Evolutionary conservation across 345 rosid genomes (phyloP), one percentile per base, ranked within the genome.

Genomic region (Eucalyptus cloeziana): DNA sequence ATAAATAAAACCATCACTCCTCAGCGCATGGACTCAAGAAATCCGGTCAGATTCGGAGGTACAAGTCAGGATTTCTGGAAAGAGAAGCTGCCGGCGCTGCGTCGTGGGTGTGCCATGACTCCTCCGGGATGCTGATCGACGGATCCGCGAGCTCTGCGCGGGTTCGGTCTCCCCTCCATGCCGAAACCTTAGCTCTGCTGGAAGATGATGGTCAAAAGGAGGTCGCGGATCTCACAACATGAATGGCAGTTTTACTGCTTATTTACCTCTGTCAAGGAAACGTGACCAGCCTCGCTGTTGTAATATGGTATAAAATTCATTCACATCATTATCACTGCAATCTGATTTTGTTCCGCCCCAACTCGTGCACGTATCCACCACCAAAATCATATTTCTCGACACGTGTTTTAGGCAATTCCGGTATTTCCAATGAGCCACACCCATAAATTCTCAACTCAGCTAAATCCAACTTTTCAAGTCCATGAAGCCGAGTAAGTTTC

Each of bases 391-490:
- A 24, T 58, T 9, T 24, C 64, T 8, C 0, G 2, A 0, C 64
- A 3, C 64, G 13, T 62, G 0, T 64, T 64, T 14, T 1, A 13
- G 0, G 37, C 16, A 64, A 13, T 64, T 30, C 31, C 4, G 37
- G 37, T 3, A 64, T 7, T n/a, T 64, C 19, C 0, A 64, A 62
- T 2, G 17, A 64, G 37, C 1, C 3, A 5, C 71, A 64, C 17
- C 37, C 71, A 14, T 0, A 64, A 7, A n/a, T 30, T 3, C 0
- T 0, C 71, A 30, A 64, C 7, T 14, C 0, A n/a, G 1, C 0
- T n/a, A n/a, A n/a, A 64, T n/a, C 10, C 40, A 64, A 64, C 37
- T n/a, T 64, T 7, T 14, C 71, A 4, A 30, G 37, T n/a, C 37
- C 37, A 1, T 0, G 19, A 64, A 64, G 0, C 37, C 16, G 0